These are phyloP conservation scores for Ensete glaucum DNA, from an alignment of 176 grass and related monocot genomes.

Conservation along the genomic window DNA sequence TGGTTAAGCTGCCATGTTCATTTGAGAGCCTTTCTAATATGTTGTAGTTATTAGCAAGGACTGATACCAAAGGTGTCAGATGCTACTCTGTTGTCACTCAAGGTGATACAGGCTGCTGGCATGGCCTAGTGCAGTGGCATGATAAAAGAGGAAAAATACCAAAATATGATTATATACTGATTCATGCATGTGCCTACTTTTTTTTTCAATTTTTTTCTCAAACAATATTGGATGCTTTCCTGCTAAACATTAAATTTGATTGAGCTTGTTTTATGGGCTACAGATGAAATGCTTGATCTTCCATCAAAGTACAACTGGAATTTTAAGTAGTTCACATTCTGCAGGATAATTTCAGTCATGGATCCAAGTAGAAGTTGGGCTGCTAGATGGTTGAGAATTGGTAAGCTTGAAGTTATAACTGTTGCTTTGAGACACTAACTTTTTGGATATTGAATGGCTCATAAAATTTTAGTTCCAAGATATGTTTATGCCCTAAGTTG, in stretches of 20 bases:
- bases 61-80: background rate
- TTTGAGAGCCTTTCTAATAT: background rate
- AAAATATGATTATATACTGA: no score
- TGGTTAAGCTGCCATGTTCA: background rate
- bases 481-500: background rate
- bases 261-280: background rate
- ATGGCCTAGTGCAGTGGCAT: no score
- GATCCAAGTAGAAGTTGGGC: slow-evolving; percentile 95
- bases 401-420: slow-evolving; percentile 25
- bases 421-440: background rate
- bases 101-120: background rate
- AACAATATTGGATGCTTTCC: background rate
- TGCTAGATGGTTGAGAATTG: slow-evolving; percentile 95
- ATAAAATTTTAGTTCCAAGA: background rate
- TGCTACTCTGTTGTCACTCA: background rate
- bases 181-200: no score
- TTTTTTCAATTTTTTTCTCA: background rate
- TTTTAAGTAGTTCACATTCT: slow-evolving; percentile 7
- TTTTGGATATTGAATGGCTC: no score
- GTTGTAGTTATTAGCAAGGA: background rate
- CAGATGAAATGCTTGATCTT: background rate
- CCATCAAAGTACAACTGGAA: background rate
- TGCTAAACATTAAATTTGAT: background rate
- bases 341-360: slow-evolving; percentile 93
- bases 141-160: no score